These are phyloP conservation scores for Hippophae gyantsensis DNA, from an alignment of 306 rosid species.

Conservation along the genomic window DNA sequence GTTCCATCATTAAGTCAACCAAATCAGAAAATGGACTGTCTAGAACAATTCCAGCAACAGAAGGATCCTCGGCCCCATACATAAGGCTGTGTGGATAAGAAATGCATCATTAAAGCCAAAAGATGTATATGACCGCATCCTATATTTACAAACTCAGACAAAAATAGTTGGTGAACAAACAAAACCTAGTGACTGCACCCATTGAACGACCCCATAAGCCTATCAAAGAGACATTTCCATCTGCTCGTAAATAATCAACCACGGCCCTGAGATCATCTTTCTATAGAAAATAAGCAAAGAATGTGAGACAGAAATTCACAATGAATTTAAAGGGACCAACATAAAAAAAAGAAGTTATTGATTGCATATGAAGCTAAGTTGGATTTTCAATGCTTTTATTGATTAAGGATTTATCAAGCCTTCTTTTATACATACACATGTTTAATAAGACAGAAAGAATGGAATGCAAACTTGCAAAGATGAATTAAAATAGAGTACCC, in stretches of 20 bases:
- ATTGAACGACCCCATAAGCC: conserved; percentile 99
- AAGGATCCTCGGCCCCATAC: conserved; percentile 98
- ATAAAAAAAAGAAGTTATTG: conserved; percentile 1
- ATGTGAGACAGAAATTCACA: conserved; percentile 16
- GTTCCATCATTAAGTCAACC: conserved; percentile 98
- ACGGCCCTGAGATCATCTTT: conserved; percentile 76
- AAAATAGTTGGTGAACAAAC: conserved; percentile 22
- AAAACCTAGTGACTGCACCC: conserved; percentile 94
- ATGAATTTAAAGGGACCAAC: conserved; percentile 12
- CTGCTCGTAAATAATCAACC: conserved; percentile 74
- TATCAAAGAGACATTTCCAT: conserved; percentile 83
- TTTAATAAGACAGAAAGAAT: not conserved
- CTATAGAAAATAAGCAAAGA: conserved; percentile 40
- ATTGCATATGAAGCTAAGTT: not conserved
- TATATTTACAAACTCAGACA: conserved; percentile 12
- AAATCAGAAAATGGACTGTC: conserved; percentile 95
- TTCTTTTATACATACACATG: not conserved
- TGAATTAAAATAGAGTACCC: not conserved
- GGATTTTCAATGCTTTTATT: not conserved
- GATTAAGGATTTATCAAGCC: not conserved
- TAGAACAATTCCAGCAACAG: conserved; percentile 94
- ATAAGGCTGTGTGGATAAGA: conserved; percentile 58
- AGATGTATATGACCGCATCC: not conserved
- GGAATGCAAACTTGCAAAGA: not conserved
- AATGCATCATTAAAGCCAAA: conserved; percentile 23